These are phyloP conservation scores for Saturnispora silvae DNA, from an alignment of 805 yeast species.

Conservation along the genomic window DNA sequence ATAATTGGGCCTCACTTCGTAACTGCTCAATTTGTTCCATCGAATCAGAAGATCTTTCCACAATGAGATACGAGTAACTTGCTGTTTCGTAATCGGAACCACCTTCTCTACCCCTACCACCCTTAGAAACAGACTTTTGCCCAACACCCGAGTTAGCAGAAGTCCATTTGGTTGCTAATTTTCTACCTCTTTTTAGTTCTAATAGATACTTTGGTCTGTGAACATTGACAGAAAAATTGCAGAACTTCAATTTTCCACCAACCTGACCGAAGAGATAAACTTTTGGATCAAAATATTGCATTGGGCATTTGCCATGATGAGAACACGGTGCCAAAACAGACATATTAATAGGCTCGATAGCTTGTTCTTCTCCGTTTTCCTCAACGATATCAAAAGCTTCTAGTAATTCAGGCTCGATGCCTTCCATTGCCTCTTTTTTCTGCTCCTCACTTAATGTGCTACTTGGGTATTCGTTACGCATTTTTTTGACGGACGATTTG, in stretches of 20 bases:
- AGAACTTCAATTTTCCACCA: conserved; percentile 59
- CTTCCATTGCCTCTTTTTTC: conserved; percentile 16
- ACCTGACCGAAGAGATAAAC: conserved; percentile 42
- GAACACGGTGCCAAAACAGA: conserved; percentile 81
- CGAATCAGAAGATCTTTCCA: conserved; percentile 46
- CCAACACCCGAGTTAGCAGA: conserved; percentile 47
- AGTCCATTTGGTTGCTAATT: conserved; percentile 65
- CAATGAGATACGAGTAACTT: conserved; percentile 62
- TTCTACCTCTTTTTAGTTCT: conserved; percentile 77
- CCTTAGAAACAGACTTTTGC: conserved; percentile 32
- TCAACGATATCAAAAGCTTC: conserved; percentile 18
- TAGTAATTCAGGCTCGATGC: conserved; percentile 19
- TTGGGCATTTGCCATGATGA: conserved; percentile 79
- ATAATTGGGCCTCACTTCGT: conserved; percentile 12
- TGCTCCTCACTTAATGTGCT: conserved; percentile 7
- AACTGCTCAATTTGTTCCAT: conserved; percentile 9
- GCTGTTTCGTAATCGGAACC: conserved; percentile 65
- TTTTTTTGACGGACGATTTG: conserved; percentile 24
- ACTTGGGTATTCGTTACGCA: conserved; percentile 1
- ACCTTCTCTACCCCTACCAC: conserved; percentile 72
- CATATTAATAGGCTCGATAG: conserved; percentile 33
- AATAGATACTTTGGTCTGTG: conserved; percentile 69
- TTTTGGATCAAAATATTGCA: conserved; percentile 68
- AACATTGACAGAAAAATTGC: conserved; percentile 62
- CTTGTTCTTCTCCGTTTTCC: conserved; percentile 9